Base-by-base conservation (phyloP, 1,284 basidiomycete genomes). In the Moesziomyces aphidis region DNA sequence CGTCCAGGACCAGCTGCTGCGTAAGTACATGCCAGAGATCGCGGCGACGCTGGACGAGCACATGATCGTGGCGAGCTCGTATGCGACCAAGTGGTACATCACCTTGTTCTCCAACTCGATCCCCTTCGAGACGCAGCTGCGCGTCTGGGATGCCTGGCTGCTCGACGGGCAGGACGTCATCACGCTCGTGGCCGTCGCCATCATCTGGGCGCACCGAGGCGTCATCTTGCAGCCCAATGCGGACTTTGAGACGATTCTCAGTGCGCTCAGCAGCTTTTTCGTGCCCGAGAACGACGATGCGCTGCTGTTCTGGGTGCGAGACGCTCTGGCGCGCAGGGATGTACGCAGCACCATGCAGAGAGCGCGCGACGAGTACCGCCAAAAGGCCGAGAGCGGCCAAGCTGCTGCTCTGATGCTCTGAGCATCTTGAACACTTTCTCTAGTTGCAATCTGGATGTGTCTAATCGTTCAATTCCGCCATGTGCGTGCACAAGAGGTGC, bases 81-180 rank as follows among this genome's bases (percentile, higher is more conserved):
- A 96, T 85, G 96, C 94, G 34, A 98, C 96, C 1, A 97, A 97
- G 85, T 99, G 96, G 95, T 99, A 97, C 86, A 99, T 99, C 85
- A 99, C 97, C 2, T 87, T 99, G 19, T 86, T 85, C 48, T 90
- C 94, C 55, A 97, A 97, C 83, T 92, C 92, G 1, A 91, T 99
- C n/a, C 95, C 96, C 15, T 99, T 97, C 85, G 92, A 95, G 85
- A 94, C 92, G 48, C 95, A 97, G 86, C 86, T 99, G 44, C 89
- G 97, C 62, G 83, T 99, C 23, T 99, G 96, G 96, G 96, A 99
- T 85, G 93, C 90, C 1, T 92, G 96, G 81, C 87, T 97, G 50
- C 86, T 96, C 23, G 94, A 97, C 72, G 97, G 97, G 6, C 89
- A 90, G 78, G 95, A 99, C 82, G 87, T 95, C 8, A 92, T 97